Conservation (phyloP, 1,139 yeast genomes). For the Zygoascus hellenicus region DNA sequence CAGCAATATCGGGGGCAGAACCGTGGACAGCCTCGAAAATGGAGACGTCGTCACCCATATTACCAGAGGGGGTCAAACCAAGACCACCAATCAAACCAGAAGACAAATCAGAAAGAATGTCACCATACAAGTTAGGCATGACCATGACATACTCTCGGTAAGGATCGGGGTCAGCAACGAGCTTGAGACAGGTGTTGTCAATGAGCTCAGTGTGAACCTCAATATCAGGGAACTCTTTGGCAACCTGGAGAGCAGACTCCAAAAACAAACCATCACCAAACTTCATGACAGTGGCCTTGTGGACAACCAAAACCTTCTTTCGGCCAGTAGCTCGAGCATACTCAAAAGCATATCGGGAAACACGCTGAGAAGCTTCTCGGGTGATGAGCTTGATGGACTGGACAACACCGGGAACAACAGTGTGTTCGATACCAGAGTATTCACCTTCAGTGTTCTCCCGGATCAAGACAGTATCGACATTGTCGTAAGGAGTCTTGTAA, state of each 20-base stretch:
- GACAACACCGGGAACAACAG: constrained; percentile 96
- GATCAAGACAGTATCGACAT: constrained; percentile 91
- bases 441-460: constrained; percentile 99
- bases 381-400: constrained; percentile 97
- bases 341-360: constrained; percentile 93
- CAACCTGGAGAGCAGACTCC: constrained; percentile 82
- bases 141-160: constrained; percentile 89
- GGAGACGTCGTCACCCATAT: constrained; percentile 97
- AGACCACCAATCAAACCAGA: constrained; percentile 98
- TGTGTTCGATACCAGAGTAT: constrained; percentile 98
- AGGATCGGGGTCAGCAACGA: constrained; percentile 82
- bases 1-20: constrained; percentile 97
- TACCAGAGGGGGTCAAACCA: constrained; percentile 98
- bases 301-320: constrained; percentile 89
- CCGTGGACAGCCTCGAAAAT: constrained; percentile 99
- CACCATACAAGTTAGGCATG: constrained; percentile 99
- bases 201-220: constrained; percentile 78
- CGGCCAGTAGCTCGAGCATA: constrained; percentile 86
- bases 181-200: constrained; percentile 89
- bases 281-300: constrained; percentile 98
- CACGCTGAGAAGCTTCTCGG: constrained; percentile 92
- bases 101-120: constrained; percentile 90
- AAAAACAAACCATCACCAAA: constrained; percentile 96
- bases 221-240: constrained; percentile 87
- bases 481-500: constrained; percentile 88